Evolutionary conservation across 2,329 filamentous ascomycete species (phyloP).

Genomic region (Aspergillus aculeatinus): DNA sequence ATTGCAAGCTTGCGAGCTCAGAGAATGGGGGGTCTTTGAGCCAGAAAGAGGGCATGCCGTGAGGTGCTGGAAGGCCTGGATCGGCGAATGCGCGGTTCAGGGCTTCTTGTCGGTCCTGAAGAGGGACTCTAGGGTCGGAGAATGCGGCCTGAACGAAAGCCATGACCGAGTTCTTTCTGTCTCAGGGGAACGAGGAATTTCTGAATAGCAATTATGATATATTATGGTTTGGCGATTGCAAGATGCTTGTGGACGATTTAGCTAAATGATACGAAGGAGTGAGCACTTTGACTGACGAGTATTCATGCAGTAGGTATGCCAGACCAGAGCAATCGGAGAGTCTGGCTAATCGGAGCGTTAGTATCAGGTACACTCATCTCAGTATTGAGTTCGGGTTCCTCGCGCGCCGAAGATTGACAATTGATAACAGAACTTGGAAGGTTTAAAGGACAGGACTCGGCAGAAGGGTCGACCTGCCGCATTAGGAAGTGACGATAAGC

Average conservation of each 20-base stretch:
- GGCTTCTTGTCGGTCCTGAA: conserved; percentile 23
- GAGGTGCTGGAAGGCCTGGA: conserved; percentile 25
- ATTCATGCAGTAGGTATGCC: too few species aligned
- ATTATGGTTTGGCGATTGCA: too few species aligned
- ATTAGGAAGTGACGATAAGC: neutral
- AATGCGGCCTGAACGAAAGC: conserved; percentile 23
- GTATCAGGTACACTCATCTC: neutral
- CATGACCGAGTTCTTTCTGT: conserved; percentile 17
- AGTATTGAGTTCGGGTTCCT: neutral
- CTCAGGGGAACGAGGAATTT: too few species aligned
- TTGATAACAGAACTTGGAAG: neutral
- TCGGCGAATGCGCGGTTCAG: conserved; percentile 26
- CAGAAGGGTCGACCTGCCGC: neutral
- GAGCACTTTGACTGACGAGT: too few species aligned
- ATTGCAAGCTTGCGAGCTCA: conserved; percentile 20
- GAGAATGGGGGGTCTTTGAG: conserved; percentile 23
- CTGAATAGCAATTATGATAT: too few species aligned
- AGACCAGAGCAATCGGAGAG: neutral
- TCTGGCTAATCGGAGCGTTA: neutral
- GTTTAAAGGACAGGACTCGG: neutral
- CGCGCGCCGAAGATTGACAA: neutral
- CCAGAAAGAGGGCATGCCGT: conserved; percentile 39
- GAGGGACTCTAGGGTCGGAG: conserved; percentile 18
- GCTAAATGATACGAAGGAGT: too few species aligned
- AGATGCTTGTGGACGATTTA: too few species aligned